phyloP scores from a whole-genome alignment of 257 asterid species.

The Solanum medicagineum region DNA sequence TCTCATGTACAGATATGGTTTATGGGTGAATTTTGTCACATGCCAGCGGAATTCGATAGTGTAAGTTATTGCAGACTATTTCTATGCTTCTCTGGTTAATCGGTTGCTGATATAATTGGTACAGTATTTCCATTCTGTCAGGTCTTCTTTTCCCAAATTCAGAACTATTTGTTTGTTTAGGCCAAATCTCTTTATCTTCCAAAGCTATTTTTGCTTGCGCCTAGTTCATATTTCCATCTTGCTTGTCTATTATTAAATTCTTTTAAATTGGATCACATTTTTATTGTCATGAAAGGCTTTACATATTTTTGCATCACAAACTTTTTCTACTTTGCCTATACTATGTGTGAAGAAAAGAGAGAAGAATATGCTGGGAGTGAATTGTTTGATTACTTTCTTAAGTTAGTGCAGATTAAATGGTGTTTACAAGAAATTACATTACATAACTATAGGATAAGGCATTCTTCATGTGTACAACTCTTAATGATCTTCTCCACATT shows the following conservation, averaged over 20 bases:
- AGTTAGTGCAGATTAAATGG: not conserved
- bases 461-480: not conserved
- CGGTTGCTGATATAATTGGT: not conserved
- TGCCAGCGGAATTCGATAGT: slow-evolving; percentile 52
- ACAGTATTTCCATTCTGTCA: not conserved
- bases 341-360: not conserved
- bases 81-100: not conserved
- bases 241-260: not conserved
- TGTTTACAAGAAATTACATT: not conserved
- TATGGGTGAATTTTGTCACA: slow-evolving; percentile 68
- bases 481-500: not conserved
- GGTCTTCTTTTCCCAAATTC: not conserved
- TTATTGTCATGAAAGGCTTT: not conserved
- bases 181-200: not conserved
- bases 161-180: not conserved
- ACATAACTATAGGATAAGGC: not conserved
- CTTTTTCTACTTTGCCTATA: not conserved
- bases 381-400: not conserved
- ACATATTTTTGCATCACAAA: not conserved
- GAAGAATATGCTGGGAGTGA: not conserved
- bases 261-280: not conserved
- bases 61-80: slow-evolving; percentile 28
- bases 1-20: slow-evolving; percentile 56
- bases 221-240: not conserved
- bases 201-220: not conserved